A percentile compares a stretch with the other conserved stretches of the same genome.
These are phyloP conservation scores for Conidiobolus coronatus DNA, from an alignment of 371 early-diverging fungal genomes.

Conservation along the genomic window DNA sequence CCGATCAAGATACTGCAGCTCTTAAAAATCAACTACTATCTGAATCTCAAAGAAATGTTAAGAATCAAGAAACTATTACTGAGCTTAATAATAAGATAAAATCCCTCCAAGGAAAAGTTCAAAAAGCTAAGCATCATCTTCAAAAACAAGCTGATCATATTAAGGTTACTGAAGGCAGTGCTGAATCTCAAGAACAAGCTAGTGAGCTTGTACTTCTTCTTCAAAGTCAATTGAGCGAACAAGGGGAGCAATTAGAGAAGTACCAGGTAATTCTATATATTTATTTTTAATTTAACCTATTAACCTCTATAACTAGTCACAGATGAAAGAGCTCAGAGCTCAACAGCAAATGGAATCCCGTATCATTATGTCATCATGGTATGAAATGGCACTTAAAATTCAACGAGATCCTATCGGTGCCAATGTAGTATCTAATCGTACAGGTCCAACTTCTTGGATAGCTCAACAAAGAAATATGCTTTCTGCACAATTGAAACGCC, in stretches of 20 bases:
- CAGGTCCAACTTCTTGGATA: slow-evolving; percentile 41
- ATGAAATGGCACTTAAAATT: slow-evolving; percentile 26
- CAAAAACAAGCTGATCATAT: slow-evolving; percentile 19
- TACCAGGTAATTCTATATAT: slow-evolving; percentile 22
- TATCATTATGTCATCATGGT: slow-evolving; percentile 54
- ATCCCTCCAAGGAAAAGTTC: slow-evolving; percentile 20
- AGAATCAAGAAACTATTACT: slow-evolving; percentile 30
- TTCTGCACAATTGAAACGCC: slow-evolving; percentile 28
- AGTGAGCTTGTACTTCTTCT: slow-evolving; percentile 47
- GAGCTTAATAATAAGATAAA: slow-evolving; percentile 25
- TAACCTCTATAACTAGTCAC: slow-evolving; percentile 24
- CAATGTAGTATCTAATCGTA: slow-evolving; percentile 18
- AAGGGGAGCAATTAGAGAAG: slow-evolving; percentile 40
- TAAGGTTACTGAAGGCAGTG: slow-evolving; percentile 7
- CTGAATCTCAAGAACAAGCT: slow-evolving; percentile 1
- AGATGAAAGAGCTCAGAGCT: slow-evolving; percentile 26
- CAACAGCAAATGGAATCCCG: slow-evolving; percentile 39
- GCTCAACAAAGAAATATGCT: slow-evolving; percentile 35
- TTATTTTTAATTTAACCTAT: slow-evolving; percentile 6
- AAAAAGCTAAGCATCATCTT: slow-evolving; percentile 26
- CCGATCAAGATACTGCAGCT: slow-evolving; percentile 14
- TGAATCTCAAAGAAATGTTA: slow-evolving; percentile 21
- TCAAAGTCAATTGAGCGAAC: slow-evolving; percentile 25
- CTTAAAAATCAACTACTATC: slow-evolving; percentile 28
- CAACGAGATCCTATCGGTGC: slow-evolving; percentile 23